Evolutionary conservation across 768 basidiomycete species (phyloP).

Genomic region (Cubamyces lactineus): DNA sequence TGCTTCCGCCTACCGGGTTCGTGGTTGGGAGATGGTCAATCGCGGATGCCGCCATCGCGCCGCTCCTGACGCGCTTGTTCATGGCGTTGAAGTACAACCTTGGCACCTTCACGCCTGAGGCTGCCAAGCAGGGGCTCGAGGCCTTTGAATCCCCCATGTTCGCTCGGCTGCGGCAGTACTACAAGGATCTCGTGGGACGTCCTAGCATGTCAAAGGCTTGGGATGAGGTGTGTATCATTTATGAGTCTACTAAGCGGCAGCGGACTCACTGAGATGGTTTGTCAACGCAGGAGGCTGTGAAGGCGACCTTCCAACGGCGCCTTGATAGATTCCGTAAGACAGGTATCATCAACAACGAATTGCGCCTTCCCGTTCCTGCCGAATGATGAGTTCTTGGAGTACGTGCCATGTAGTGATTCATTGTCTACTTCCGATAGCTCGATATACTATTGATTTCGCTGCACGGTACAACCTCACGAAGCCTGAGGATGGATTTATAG

Average conservation of each 20-base stretch:
- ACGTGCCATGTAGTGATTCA: too few species aligned
- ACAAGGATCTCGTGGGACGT: constrained; percentile 32
- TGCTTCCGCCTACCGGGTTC: constrained; percentile 52
- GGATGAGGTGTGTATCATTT: not conserved
- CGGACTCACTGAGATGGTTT: too few species aligned
- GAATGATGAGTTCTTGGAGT: not conserved
- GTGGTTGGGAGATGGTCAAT: constrained; percentile 53
- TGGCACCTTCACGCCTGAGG: constrained; percentile 52
- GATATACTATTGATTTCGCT: too few species aligned
- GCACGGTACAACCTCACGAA: too few species aligned
- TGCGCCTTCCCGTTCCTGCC: not conserved
- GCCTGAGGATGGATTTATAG: too few species aligned
- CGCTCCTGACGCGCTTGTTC: constrained; percentile 59
- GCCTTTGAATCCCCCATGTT: constrained; percentile 50
- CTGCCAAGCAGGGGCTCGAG: constrained; percentile 47
- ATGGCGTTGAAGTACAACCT: constrained; percentile 49
- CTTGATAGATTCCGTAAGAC: constrained; percentile 3
- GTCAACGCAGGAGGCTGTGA: not conserved
- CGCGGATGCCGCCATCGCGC: constrained; percentile 62
- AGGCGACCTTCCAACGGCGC: not conserved
- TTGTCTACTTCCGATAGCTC: too few species aligned
- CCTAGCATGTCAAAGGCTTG: constrained; percentile 4
- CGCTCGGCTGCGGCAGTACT: constrained; percentile 51
- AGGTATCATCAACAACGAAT: not conserved
- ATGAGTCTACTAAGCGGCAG: not conserved